phyloP scores from a whole-genome alignment of 73 alveolate species.

The Paramecium caudatum region DNA sequence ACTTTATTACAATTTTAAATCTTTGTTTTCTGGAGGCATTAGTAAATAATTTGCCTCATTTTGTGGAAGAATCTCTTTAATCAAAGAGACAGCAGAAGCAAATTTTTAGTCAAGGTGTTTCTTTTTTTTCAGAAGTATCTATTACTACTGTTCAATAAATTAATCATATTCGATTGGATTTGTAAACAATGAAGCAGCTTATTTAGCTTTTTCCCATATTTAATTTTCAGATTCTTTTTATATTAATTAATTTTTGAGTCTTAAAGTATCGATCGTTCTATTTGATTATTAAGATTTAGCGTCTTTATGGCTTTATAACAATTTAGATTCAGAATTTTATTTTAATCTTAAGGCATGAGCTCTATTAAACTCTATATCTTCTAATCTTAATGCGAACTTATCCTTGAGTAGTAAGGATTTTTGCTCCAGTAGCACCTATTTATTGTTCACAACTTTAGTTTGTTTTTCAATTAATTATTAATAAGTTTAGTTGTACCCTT shows the following conservation, averaged over 20 bases:
- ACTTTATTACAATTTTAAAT: background rate
- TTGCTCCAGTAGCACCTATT: background rate
- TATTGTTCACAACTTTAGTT: background rate
- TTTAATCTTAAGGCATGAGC: slow-evolving; percentile 30
- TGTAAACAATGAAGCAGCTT: background rate
- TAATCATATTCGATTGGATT: background rate
- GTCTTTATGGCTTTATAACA: background rate
- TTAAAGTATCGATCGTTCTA: background rate
- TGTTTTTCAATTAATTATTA: background rate
- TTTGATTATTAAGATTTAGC: background rate
- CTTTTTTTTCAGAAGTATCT: background rate
- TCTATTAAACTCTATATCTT: background rate
- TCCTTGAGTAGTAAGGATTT: slow-evolving; percentile 17
- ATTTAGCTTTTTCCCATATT: slow-evolving; percentile 9
- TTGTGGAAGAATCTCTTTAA: background rate
- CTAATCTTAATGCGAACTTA: background rate
- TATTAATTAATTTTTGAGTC: background rate
- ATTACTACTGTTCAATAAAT: background rate
- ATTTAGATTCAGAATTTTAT: background rate
- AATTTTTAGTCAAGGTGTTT: background rate
- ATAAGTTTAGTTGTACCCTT: slow-evolving; percentile 3
- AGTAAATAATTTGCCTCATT: background rate
- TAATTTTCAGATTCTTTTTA: background rate
- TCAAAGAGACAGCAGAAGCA: background rate
- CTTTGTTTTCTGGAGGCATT: background rate